A percentile compares a stretch with the other conserved stretches of the same genome.
These are phyloP conservation scores for Schizochytrium sp. DNA, from an alignment of 108 stramenopile genomes.

Conservation along the genomic window DNA sequence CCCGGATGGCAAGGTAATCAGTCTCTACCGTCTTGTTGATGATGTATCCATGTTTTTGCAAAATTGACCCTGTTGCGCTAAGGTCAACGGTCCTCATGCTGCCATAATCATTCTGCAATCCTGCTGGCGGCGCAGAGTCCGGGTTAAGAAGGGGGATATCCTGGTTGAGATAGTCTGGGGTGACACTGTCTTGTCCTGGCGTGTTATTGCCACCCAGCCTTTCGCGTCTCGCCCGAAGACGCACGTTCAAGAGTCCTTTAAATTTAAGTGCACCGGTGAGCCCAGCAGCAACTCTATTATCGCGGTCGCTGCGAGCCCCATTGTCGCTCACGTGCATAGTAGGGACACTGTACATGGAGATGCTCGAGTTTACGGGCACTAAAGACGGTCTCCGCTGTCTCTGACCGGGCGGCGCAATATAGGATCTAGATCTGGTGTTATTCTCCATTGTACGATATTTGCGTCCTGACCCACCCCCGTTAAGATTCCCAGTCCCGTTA, in stretches of 20 bases:
- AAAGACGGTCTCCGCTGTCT: too few species aligned
- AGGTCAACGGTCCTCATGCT: slow-evolving; percentile 4
- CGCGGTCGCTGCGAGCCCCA: not conserved
- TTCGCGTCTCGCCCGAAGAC: slow-evolving; percentile 37
- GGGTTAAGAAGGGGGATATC: not conserved
- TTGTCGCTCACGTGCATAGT: not conserved
- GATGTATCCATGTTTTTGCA: not conserved
- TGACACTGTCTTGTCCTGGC: not conserved
- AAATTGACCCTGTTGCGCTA: not conserved
- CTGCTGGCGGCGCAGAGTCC: not conserved
- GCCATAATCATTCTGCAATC: not conserved
- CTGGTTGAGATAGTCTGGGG: not conserved
- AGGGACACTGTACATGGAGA: too few species aligned
- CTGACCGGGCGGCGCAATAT: too few species aligned
- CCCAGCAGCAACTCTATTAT: not conserved
- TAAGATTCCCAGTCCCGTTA: too few species aligned
- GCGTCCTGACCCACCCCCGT: too few species aligned
- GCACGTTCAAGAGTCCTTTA: slow-evolving; percentile 37
- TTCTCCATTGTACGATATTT: too few species aligned
- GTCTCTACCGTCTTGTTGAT: not conserved
- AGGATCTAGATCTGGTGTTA: too few species aligned
- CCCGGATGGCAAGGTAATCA: not conserved
- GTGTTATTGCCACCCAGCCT: not conserved
- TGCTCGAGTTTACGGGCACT: too few species aligned
- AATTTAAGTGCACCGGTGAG: slow-evolving; percentile 52